Evolutionary conservation across 2,329 filamentous ascomycete species (phyloP).

Genomic region (Zopfia rhizophila): DNA sequence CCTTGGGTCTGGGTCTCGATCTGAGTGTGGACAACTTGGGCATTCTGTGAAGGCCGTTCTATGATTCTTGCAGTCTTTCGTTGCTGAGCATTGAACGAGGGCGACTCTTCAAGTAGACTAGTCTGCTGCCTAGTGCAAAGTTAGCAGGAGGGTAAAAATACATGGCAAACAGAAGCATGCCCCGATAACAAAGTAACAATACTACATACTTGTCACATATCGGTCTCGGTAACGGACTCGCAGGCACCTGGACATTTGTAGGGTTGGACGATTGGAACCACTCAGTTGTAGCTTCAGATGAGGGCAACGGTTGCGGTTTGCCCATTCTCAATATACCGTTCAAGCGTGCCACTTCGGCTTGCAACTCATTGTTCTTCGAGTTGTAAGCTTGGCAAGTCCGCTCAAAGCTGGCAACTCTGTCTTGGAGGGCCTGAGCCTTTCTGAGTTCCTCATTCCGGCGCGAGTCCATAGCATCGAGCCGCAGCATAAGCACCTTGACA

Average conservation of each 20-base stretch:
- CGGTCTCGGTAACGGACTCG: background rate
- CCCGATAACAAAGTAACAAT: too few species aligned
- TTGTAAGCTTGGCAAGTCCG: background rate
- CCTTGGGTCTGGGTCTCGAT: background rate
- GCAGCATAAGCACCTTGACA: conserved; percentile 10
- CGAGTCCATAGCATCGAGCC: conserved; percentile 24
- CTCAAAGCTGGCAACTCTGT: conserved; percentile 16
- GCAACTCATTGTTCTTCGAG: conserved; percentile 8
- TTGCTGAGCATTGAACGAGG: conserved; percentile 8
- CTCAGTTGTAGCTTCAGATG: conserved; percentile 6
- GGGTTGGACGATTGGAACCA: conserved; percentile 1
- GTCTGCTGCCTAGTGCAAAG: background rate
- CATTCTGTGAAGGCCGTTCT: conserved; percentile 3
- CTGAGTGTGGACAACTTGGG: conserved; percentile 1
- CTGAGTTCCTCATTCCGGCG: conserved; percentile 8
- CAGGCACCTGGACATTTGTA: conserved; percentile 9
- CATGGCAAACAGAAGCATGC: background rate
- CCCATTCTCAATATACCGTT: background rate
- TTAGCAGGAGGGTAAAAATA: background rate
- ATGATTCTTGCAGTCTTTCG: conserved; percentile 1
- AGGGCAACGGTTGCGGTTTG: background rate
- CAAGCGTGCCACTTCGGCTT: conserved; percentile 4
- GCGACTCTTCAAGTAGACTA: conserved; percentile 6
- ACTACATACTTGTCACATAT: conserved; percentile 7
- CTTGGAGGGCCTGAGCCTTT: conserved; percentile 9